phyloP scores from a whole-genome alignment of 768 basidiomycete genomes.

The Sistotremastrum niveocremeum region DNA sequence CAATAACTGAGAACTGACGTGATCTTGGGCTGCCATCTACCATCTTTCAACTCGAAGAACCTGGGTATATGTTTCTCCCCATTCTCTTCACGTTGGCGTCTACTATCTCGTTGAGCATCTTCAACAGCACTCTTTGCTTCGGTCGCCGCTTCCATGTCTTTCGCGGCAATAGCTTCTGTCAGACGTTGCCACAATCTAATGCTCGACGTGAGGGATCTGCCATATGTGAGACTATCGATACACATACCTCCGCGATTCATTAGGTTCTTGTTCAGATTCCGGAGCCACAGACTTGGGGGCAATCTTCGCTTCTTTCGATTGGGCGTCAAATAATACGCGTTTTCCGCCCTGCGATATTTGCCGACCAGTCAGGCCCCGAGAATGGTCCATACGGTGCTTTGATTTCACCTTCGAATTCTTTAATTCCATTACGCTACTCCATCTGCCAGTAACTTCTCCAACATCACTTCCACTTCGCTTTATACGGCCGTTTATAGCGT shows the following conservation, averaged over 20 bases:
- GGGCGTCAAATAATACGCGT: slow-evolving; percentile 74
- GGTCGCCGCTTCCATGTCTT: slow-evolving; percentile 93
- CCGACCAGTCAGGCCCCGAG: not conserved
- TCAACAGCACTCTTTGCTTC: slow-evolving; percentile 82
- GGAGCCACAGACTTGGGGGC: slow-evolving; percentile 77
- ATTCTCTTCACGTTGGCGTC: slow-evolving; percentile 58
- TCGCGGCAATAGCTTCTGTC: slow-evolving; percentile 70
- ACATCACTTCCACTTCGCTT: slow-evolving; percentile 48
- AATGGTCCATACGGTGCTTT: slow-evolving; percentile 6
- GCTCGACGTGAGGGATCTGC: not conserved
- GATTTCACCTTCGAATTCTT: slow-evolving; percentile 45
- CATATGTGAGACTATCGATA: not conserved
- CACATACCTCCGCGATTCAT: slow-evolving; percentile 74
- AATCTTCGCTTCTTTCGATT: slow-evolving; percentile 51
- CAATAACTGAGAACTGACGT: slow-evolving; percentile 29
- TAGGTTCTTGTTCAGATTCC: slow-evolving; percentile 75
- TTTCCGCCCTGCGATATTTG: slow-evolving; percentile 44
- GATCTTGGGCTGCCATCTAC: slow-evolving; percentile 75
- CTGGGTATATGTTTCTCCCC: slow-evolving; percentile 57
- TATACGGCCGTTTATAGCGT: slow-evolving; percentile 73
- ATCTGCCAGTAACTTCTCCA: slow-evolving; percentile 82
- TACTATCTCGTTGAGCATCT: slow-evolving; percentile 77
- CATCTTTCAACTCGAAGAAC: slow-evolving; percentile 69
- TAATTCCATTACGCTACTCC: slow-evolving; percentile 86
- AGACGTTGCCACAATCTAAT: slow-evolving; percentile 67